Conservation (phyloP, 371 early-diverging fungal genomes). For the Nematocida ausubeli region DNA sequence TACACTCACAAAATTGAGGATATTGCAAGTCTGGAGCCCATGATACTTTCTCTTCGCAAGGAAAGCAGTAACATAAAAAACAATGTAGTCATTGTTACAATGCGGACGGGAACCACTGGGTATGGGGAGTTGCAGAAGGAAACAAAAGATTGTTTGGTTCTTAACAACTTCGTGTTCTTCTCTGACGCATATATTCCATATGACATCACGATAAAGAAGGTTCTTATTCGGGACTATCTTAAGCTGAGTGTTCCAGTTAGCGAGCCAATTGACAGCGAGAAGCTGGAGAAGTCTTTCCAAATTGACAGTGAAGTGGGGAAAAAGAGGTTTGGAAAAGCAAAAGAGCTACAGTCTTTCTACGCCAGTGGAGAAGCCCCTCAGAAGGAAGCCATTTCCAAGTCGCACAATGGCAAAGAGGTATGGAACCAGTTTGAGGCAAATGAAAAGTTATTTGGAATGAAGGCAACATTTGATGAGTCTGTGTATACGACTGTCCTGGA, state of each 20-base stretch:
- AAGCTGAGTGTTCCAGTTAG: background rate
- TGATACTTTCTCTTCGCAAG: background rate
- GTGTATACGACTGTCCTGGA: constrained; percentile 87
- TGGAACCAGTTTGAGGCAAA: constrained; percentile 99
- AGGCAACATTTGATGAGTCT: constrained; percentile 84
- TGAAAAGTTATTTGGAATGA: constrained; percentile 83
- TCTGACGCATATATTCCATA: constrained; percentile 31
- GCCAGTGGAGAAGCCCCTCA: background rate
- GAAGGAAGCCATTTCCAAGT: background rate
- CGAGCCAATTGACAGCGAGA: background rate
- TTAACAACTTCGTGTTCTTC: constrained; percentile 36
- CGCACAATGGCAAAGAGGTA: constrained; percentile 18
- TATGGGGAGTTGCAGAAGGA: constrained; percentile 38
- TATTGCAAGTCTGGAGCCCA: constrained; percentile 9
- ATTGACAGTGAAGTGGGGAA: constrained; percentile 22
- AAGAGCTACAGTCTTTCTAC: constrained; percentile 12
- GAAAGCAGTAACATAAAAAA: constrained; percentile 2
- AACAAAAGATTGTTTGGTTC: background rate
- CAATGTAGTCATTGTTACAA: constrained; percentile 37
- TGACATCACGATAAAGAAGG: constrained; percentile 30
- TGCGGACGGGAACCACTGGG: constrained; percentile 31
- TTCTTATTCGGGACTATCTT: constrained; percentile 9
- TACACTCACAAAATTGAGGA: background rate
- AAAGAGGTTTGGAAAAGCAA: constrained; percentile 3
- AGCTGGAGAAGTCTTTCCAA: constrained; percentile 17